Base-by-base conservation (phyloP, 83 land plant genomes). In the Larix sibirica region DNA sequence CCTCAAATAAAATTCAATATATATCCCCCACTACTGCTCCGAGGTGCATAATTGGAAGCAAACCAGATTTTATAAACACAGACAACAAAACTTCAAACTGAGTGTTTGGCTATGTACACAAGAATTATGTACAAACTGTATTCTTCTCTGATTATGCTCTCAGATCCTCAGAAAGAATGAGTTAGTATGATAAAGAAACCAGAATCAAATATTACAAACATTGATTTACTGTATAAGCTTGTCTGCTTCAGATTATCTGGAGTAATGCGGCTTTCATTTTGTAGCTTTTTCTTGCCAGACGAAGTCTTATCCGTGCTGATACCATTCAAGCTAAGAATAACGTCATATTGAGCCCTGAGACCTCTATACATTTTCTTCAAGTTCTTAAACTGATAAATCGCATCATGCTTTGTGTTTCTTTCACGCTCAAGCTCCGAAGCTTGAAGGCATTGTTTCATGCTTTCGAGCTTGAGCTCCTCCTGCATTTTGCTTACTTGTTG, bases 341-440 rank as follows among this genome's bases (percentile, higher is more conserved):
- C 87, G 62, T 83, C 87, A 79, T 91, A 91, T 65, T 93, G 96
- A 67, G 88, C 85, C 80, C 84, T 88, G 31, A 91, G 80, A 47
- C 67, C 81, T 73, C 87, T 89, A 81, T 93, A 91, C 17, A 70
- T 79, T 74, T 61, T 82, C 26, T 85, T 62, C 79, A 87, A n/a
- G 24, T 85, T 82, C 40, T 56, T 61, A 44, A 79, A 80, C 21
- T 86, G 63, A 12, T 71, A 54, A 36, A 74, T 0, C 20, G 68
- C 16, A 31, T 44, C 21, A 40, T 65, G 83, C 70, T 59, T 77
- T 80, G 84, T 83, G 31, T 74, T 82, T 79, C 85, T 83, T 77
- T 89, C 93, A 66, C 80, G 23, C 78, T 38, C 23, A 13, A 92
- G 62, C 67, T 90, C 85, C 9, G 78, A 68, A 36, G 21, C 42